These are phyloP conservation scores for Phaeosphaeria sp. DNA, from an alignment of 2,329 filamentous ascomycete genomes.

Conservation along the genomic window DNA sequence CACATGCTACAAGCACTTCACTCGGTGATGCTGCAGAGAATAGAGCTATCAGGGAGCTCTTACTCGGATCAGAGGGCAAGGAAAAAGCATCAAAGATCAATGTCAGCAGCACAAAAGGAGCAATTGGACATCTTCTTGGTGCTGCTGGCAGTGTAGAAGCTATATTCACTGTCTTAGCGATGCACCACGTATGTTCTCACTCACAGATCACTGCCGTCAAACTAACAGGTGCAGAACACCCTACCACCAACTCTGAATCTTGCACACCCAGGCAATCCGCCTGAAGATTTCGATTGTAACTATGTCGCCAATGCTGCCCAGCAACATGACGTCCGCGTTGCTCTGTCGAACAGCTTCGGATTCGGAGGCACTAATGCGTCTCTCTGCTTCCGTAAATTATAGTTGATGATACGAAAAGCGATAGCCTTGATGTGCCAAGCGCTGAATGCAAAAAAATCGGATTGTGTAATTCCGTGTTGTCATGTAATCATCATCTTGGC, in stretches of 20 bases:
- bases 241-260: conserved; percentile 86
- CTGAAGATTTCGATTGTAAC: conserved; percentile 77
- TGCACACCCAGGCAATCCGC: conserved; percentile 67
- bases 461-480: neutral
- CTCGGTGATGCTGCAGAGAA: conserved; percentile 92
- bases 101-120: conserved; percentile 92
- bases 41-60: conserved; percentile 75
- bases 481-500: conserved; percentile 25
- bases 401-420: conserved; percentile 2
- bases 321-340: conserved; percentile 71
- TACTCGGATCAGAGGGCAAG: conserved; percentile 75
- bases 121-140: conserved; percentile 88
- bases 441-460: no score
- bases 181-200: conserved; percentile 70
- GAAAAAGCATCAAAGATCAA: conserved; percentile 69
- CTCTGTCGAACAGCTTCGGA: conserved; percentile 93
- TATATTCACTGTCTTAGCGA: conserved; percentile 79
- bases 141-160: conserved; percentile 92
- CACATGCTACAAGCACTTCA: conserved; percentile 87
- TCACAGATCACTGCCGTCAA: neutral
- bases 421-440: no score
- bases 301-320: conserved; percentile 79
- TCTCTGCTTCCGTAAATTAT: conserved; percentile 72
- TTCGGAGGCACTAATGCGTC: conserved; percentile 97
- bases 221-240: conserved; percentile 62